Evolutionary conservation across 2,329 filamentous ascomycete species (phyloP).

Genomic region (Microcyclosporella mali): DNA sequence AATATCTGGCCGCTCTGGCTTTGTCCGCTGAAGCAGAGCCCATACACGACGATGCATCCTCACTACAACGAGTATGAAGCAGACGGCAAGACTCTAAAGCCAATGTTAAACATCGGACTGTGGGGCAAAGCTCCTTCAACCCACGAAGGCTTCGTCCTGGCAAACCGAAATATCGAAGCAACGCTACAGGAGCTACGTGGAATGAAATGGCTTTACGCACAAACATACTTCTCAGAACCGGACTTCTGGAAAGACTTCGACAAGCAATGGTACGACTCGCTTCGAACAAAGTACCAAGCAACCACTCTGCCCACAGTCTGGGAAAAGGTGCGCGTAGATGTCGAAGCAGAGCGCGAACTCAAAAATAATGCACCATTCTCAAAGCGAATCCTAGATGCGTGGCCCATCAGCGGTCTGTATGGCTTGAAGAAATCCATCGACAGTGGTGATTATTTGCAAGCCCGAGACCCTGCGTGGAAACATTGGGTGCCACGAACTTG

Average conservation of each 20-base stretch:
- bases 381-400: slow-evolving; percentile 32
- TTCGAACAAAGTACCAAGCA: slow-evolving; percentile 55
- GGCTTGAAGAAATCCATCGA: slow-evolving; percentile 19
- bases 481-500: slow-evolving; percentile 17
- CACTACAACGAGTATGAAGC: slow-evolving; percentile 23
- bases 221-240: slow-evolving; percentile 60
- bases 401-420: slow-evolving; percentile 19
- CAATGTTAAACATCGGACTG: slow-evolving; percentile 56
- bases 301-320: slow-evolving; percentile 57
- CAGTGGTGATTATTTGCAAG: slow-evolving; percentile 19
- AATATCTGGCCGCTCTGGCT: slow-evolving; percentile 46
- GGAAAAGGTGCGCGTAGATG: slow-evolving; percentile 57
- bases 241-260: slow-evolving; percentile 66
- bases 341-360: slow-evolving; percentile 22
- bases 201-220: slow-evolving; percentile 65
- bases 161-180: slow-evolving; percentile 56
- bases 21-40: slow-evolving; percentile 37
- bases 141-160: slow-evolving; percentile 43
- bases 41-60: slow-evolving; percentile 28
- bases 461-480: slow-evolving; percentile 20
- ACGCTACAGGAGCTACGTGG: slow-evolving; percentile 55
- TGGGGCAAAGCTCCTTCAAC: slow-evolving; percentile 49
- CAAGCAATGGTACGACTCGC: slow-evolving; percentile 51
- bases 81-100: slow-evolving; percentile 18
- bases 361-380: slow-evolving; percentile 48